Conservation (phyloP, 140 eudicot species). For the Senecio squalidus region DNA sequence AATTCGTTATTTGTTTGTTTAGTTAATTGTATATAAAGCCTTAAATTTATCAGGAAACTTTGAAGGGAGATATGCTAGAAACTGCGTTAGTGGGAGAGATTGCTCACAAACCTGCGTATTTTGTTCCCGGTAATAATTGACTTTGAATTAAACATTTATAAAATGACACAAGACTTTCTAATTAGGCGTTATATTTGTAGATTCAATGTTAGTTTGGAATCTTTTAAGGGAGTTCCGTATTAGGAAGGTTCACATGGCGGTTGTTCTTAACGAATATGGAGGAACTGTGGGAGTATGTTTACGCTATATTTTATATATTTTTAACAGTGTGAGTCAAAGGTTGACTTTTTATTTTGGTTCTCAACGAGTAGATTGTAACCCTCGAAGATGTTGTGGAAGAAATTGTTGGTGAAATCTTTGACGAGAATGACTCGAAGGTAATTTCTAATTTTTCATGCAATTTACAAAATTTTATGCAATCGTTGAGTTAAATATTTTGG, state of each 20-base stretch:
- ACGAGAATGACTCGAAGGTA: constrained; percentile 96
- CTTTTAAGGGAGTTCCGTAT: constrained; percentile 95
- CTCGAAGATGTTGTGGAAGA: constrained; percentile 98
- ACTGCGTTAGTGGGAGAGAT: constrained; percentile 72
- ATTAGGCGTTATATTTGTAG: constrained; percentile 33
- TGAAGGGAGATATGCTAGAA: constrained; percentile 77
- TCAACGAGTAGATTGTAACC: constrained; percentile 70
- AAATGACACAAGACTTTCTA: neutral
- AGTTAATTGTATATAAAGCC: constrained; percentile 6
- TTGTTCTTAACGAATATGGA: constrained; percentile 95
- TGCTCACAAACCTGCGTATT: constrained; percentile 97
- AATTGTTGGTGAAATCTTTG: constrained; percentile 98
- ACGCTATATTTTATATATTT: constrained; percentile 14
- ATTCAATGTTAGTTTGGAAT: constrained; percentile 98
- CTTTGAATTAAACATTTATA: constrained; percentile 6
- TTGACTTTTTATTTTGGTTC: constrained; percentile 9
- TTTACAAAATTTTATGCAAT: neutral
- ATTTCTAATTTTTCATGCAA: neutral
- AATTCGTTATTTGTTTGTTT: neutral
- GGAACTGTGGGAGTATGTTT: constrained; percentile 77
- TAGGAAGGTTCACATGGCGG: constrained; percentile 98
- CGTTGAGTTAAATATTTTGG: constrained; percentile 12
- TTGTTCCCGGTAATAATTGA: constrained; percentile 79
- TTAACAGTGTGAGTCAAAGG: neutral
- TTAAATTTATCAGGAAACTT: constrained; percentile 21